These are phyloP conservation scores for Ilyonectria robusta DNA, from an alignment of 2,329 filamentous ascomycete genomes.

Conservation along the genomic window DNA sequence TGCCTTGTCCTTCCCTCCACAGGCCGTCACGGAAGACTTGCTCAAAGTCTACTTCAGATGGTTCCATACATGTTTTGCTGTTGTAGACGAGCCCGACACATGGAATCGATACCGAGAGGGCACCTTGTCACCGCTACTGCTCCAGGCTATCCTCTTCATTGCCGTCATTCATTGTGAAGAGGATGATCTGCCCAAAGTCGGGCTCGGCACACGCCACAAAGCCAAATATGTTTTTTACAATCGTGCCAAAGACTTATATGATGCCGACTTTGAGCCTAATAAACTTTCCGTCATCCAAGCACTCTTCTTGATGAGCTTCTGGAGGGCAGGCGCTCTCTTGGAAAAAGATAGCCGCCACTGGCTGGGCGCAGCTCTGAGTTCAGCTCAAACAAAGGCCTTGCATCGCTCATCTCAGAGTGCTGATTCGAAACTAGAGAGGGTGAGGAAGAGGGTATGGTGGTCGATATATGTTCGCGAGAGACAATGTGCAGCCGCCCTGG, in stretches of 20 bases:
- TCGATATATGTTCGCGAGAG: constrained; percentile 64
- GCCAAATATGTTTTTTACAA: constrained; percentile 63
- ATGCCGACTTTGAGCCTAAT: constrained; percentile 62
- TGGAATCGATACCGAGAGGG: constrained; percentile 53
- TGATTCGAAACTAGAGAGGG: constrained; percentile 31
- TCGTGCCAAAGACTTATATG: constrained; percentile 62
- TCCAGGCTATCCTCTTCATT: constrained; percentile 65
- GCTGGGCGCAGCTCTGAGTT: constrained; percentile 60
- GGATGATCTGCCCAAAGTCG: constrained; percentile 53
- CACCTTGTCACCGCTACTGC: constrained; percentile 59
- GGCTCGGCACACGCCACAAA: constrained; percentile 58
- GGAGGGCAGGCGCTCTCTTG: constrained; percentile 60
- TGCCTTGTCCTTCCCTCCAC: constrained; percentile 58
- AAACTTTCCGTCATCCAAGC: constrained; percentile 61
- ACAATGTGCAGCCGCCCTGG: constrained; percentile 61
- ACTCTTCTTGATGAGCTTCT: constrained; percentile 65
- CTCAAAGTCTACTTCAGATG: constrained; percentile 64
- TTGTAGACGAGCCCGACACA: constrained; percentile 61
- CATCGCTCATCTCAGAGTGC: constrained; percentile 47
- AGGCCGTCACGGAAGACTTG: constrained; percentile 53
- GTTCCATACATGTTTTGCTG: constrained; percentile 67
- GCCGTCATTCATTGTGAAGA: constrained; percentile 64
- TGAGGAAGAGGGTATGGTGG: constrained; percentile 64
- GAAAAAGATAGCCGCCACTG: constrained; percentile 60
- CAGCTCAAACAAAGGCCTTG: constrained; percentile 60